Percentiles rank a stretch among this genome's conserved stretches.
Conservation (phyloP, 2,329 filamentous ascomycete genomes). For the Fusarium xyrophilum region DNA sequence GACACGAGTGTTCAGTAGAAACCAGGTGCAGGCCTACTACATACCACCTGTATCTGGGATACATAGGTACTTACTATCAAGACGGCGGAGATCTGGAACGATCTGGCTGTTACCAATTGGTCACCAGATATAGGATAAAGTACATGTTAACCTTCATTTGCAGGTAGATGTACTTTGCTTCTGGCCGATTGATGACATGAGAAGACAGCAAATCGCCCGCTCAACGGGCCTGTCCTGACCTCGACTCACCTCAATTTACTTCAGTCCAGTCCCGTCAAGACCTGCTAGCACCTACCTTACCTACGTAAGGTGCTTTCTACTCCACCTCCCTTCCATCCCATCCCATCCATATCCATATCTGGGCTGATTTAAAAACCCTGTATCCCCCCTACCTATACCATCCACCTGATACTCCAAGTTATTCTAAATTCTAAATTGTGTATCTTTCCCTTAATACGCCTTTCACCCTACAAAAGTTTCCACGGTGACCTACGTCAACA, state of each 20-base stretch:
- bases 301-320: constrained; percentile 27
- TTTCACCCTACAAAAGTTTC: neutral
- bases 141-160: constrained; percentile 17
- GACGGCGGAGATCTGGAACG: constrained; percentile 22
- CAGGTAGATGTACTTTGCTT: constrained; percentile 31
- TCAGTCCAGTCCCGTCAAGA: neutral
- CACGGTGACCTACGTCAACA: constrained; percentile 6
- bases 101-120: constrained; percentile 31
- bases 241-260: constrained; percentile 5
- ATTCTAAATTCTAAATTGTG: neutral
- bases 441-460: neutral
- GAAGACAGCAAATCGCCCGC: constrained; percentile 27
- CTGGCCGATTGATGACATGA: constrained; percentile 18
- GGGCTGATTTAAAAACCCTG: constrained; percentile 37
- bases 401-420: neutral
- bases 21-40: neutral
- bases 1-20: constrained; percentile 35
- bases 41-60: neutral
- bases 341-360: constrained; percentile 20
- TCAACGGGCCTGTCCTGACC: constrained; percentile 28
- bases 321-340: constrained; percentile 38
- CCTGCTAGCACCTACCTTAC: constrained; percentile 25
- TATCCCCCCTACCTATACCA: constrained; percentile 24
- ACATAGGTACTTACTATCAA: neutral
- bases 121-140: constrained; percentile 6